Base-by-base conservation (phyloP, 2,329 filamentous ascomycete genomes). In the Penicillium occitanis region DNA sequence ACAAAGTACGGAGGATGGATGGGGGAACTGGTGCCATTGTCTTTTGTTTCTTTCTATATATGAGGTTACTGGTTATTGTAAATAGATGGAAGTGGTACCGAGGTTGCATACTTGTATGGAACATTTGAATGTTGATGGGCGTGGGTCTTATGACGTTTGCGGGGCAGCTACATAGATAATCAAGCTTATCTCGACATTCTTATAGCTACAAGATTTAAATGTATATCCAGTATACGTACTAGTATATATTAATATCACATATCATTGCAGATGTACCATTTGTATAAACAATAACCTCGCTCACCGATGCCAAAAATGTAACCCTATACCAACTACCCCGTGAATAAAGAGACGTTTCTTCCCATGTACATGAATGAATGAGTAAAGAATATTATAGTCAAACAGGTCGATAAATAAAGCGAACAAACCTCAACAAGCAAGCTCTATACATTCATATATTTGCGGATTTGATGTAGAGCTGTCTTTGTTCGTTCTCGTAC, bases 401-500 rank as follows among this genome's bases (percentile, higher is more conserved):
- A 51, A 51, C 30, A 50, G 11, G 11, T 30, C n/a, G 13, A 25
- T 5, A 3, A 19, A 35, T n/a, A 28, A 37, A 14, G 33, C 53
- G 19, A 57, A 19, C 4, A n/a, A 57, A 19, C 2, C 25, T 53
- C 50, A 28, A 2, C 28, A 19, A 63, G 35, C 61, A 42, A 25
- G 14, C 7, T 19, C 44, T 67, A 66, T 46, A 33, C 33, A 50
- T 66, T 59, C 44, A 64, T 44, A 35, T 63, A 63, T 19, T 57
- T 50, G 11, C 73, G 87, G 78, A 95, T 86, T 77, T 93, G 88
- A 80, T 89, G 89, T 13, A 90, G 78, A 0, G 92, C 93, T 51
- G 87, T 89, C 80, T 93, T 96, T 1, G 91, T 92, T 69, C 92
- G 82, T 80, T 98, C 92, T 62, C 90, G 84, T 25, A 97, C 91